Conservation (phyloP, 495 filamentous ascomycete species). For the Hypomontagnella monticulosa region DNA sequence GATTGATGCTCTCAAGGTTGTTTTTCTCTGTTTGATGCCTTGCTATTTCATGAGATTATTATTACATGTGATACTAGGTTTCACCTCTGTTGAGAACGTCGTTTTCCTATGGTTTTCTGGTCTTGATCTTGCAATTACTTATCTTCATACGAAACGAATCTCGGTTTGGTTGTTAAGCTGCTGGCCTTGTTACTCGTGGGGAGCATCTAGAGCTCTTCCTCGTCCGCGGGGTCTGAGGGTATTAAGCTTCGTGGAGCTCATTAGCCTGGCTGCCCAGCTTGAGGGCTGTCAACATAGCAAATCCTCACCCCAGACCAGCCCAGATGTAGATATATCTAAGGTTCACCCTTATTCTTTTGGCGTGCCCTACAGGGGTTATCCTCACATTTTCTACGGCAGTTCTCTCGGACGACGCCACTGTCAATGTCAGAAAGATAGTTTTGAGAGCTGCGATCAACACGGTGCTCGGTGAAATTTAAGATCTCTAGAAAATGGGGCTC, state of each 20-base stretch:
- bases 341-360: conserved; percentile 12
- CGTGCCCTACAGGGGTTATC: background rate
- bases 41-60: background rate
- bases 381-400: background rate
- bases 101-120: background rate
- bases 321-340: background rate
- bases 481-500: background rate
- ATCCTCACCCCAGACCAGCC: background rate
- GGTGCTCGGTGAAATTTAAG: background rate
- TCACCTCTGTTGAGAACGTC: background rate
- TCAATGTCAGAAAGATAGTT: no score
- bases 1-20: background rate
- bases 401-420: background rate
- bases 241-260: conserved; percentile 16
- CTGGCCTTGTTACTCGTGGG: background rate
- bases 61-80: background rate
- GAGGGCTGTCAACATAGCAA: background rate
- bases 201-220: background rate
- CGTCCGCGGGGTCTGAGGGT: background rate
- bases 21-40: background rate
- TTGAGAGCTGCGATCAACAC: background rate
- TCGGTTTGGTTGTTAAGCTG: background rate
- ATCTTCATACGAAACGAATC: background rate
- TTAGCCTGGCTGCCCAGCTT: background rate
- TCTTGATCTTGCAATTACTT: background rate